Evolutionary conservation across 2,329 filamentous ascomycete species (phyloP).

Genomic region (Alternaria sp.): DNA sequence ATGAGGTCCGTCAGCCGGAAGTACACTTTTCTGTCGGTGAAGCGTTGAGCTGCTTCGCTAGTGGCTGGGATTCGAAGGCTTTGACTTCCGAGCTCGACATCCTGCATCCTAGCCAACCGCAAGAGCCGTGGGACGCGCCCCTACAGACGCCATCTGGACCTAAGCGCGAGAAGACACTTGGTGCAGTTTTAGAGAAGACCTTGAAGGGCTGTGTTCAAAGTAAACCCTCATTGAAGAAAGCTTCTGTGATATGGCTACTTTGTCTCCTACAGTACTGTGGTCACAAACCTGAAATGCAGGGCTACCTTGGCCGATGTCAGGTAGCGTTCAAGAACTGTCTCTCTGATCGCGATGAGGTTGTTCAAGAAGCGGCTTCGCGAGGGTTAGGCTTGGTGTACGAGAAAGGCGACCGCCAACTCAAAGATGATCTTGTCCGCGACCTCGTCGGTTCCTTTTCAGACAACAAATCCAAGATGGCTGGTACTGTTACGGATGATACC

Average conservation of each 20-base stretch:
- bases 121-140: slow-evolving; percentile 44
- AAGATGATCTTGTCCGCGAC: slow-evolving; percentile 83
- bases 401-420: slow-evolving; percentile 81
- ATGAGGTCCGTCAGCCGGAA: slow-evolving; percentile 86
- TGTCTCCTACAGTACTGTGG: slow-evolving; percentile 91
- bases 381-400: slow-evolving; percentile 94
- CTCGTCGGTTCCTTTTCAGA: slow-evolving; percentile 87
- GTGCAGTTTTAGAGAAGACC: slow-evolving; percentile 72
- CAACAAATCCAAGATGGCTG: slow-evolving; percentile 71
- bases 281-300: slow-evolving; percentile 76
- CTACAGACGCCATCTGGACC: slow-evolving; percentile 44
- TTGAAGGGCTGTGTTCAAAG: slow-evolving; percentile 80
- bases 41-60: slow-evolving; percentile 78
- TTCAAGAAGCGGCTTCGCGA: slow-evolving; percentile 93
- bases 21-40: slow-evolving; percentile 91
- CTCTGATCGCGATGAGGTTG: slow-evolving; percentile 87
- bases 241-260: slow-evolving; percentile 93
- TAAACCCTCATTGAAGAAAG: slow-evolving; percentile 88
- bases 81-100: slow-evolving; percentile 80
- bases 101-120: slow-evolving; percentile 59
- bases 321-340: slow-evolving; percentile 87
- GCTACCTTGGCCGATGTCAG: slow-evolving; percentile 79
- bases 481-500: slow-evolving; percentile 87
- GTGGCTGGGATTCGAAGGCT: slow-evolving; percentile 83
- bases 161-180: slow-evolving; percentile 55